These are phyloP conservation scores for Dissophora ornata DNA, from an alignment of 192 early-diverging fungal species.

Conservation along the genomic window DNA sequence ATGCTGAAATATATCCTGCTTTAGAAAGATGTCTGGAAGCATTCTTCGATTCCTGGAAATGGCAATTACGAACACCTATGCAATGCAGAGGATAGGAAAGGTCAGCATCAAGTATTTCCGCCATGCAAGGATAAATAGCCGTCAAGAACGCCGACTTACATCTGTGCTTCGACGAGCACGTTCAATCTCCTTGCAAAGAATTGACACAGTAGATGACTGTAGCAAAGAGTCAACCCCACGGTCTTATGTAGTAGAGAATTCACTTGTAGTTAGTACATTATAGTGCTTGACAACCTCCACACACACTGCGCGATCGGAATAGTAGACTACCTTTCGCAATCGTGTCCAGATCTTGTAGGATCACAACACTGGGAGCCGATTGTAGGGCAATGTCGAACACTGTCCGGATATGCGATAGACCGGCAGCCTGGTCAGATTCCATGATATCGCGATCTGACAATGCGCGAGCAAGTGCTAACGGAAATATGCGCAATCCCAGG, in stretches of 20 bases:
- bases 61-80: conserved; percentile 60
- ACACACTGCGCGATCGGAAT: too few species aligned
- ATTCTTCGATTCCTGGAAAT: conserved; percentile 45
- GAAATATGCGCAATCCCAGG: conserved; percentile 22
- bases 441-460: conserved; percentile 41
- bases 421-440: conserved; percentile 24
- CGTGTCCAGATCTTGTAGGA: conserved; percentile 64
- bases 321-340: conserved; percentile 55
- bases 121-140: too few species aligned
- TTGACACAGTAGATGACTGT: conserved; percentile 26
- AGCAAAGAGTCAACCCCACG: conserved; percentile 22
- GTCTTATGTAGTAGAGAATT: too few species aligned
- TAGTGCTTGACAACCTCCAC: too few species aligned
- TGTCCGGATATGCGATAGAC: conserved; percentile 16
- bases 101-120: too few species aligned
- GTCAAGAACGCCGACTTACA: too few species aligned
- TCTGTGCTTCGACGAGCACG: conserved; percentile 10
- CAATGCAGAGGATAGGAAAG: too few species aligned
- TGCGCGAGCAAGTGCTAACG: conserved; percentile 32
- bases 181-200: conserved; percentile 31
- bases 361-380: conserved; percentile 58
- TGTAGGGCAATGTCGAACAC: conserved; percentile 58
- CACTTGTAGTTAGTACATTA: too few species aligned
- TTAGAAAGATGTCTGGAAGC: conserved; percentile 52
- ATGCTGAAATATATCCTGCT: conserved; percentile 52